Base-by-base conservation (phyloP, 148 eudicot genomes). In the Polygonum aviculare region DNA sequence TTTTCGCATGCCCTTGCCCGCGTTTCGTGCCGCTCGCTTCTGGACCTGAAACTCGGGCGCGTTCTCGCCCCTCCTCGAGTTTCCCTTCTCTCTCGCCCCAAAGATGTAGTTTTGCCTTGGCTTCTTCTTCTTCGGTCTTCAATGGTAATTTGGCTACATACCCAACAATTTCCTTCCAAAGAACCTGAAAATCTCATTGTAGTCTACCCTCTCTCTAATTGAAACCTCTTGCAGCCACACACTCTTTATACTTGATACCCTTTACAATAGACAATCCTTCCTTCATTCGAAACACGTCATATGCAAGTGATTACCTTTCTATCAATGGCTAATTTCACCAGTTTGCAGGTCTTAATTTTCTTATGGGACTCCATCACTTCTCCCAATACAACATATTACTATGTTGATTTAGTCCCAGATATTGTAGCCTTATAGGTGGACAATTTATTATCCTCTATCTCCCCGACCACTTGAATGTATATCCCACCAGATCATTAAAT, bases 71-170 rank as follows among this genome's bases (percentile, higher is more conserved):
- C 31, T 26, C 31, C 31, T 1, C 31, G 31, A 26, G 31, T 26
- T 26, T 26, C 31, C 31, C 31, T 26, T 26, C 31, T 26, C 31
- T 26, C 31, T 26, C 1, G 31, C 31, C 31, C 31, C 31, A 26
- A 26, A 26, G 31, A 26, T 26, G 31, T 48, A 48, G 65, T 16
- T 77, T 62, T n/a, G 35, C 35, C 79, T 36, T 49, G 12, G 14
- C 67, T 5, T 69, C 69, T 11, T 77, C 65, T 16, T 77, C 74
- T 9, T 77, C 79, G 16, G 70, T 10, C 74, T 75, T 49, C 36
- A 22, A n/a, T 51, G 38, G 69, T 0, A 38, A 12, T 16, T 55
- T 67, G 74, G 69, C 35, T 77, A 33, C 6, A 65, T 73, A 67
- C 49, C 79, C 48, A 67, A 74, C 26, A 10, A 67, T 26, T 26